phyloP scores from a whole-genome alignment of 345 rosid species.

The Euphorbia tirucalli region DNA sequence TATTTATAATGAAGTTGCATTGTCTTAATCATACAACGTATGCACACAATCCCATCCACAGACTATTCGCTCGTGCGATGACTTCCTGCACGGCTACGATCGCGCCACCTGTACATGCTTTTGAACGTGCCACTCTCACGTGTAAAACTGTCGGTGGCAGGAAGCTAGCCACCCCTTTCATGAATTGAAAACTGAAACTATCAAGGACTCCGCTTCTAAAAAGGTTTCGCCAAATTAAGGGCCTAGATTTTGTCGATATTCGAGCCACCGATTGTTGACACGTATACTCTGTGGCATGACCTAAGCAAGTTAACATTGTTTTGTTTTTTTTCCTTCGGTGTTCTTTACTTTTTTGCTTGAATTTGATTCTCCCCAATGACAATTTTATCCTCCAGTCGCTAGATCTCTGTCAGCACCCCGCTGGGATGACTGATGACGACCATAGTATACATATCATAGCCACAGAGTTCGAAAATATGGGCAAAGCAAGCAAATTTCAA shows the following conservation, averaged over 20 bases:
- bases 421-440: too few species aligned
- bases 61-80: background rate
- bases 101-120: background rate
- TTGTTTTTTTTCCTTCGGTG: too few species aligned
- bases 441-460: too few species aligned
- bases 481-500: too few species aligned
- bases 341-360: too few species aligned
- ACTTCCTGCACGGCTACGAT: background rate
- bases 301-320: too few species aligned
- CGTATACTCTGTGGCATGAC: too few species aligned
- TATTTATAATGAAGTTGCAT: background rate
- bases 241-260: background rate
- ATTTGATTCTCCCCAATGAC: too few species aligned
- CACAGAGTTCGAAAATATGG: too few species aligned
- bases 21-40: background rate
- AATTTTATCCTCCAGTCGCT: too few species aligned
- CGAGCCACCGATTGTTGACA: background rate
- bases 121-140: background rate
- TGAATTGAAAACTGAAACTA: background rate
- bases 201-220: background rate
- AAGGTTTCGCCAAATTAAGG: background rate
- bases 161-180: background rate
- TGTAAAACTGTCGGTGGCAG: constrained; percentile 6
- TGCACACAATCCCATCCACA: background rate
- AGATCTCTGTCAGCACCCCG: too few species aligned